Evolutionary conservation across 2,329 filamentous ascomycete genomes (phyloP).

Genomic region (Amylocarpus encephaloides): DNA sequence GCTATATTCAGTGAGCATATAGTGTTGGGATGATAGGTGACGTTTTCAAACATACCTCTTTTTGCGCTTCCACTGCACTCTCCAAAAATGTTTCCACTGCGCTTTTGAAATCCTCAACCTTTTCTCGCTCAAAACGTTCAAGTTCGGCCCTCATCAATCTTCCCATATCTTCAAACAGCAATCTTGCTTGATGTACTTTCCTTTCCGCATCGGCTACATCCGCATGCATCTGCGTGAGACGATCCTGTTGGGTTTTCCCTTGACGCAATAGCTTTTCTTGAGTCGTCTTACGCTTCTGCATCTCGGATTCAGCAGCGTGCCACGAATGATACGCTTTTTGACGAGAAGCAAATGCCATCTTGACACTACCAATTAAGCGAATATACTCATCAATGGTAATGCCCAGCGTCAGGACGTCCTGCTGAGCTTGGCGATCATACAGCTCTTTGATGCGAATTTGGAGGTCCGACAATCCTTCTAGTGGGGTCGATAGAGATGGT

Average conservation of each 20-base stretch:
- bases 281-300: constrained; percentile 79
- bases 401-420: constrained; percentile 90
- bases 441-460: constrained; percentile 92
- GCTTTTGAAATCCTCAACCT: constrained; percentile 98
- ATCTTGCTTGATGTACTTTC: constrained; percentile 80
- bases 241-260: constrained; percentile 92
- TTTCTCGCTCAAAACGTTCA: constrained; percentile 91
- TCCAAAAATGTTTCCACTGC: constrained; percentile 97
- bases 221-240: constrained; percentile 83
- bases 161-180: constrained; percentile 97
- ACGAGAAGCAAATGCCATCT: constrained; percentile 83
- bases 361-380: constrained; percentile 88
- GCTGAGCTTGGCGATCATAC: constrained; percentile 93
- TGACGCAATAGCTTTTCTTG: constrained; percentile 95
- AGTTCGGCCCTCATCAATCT: constrained; percentile 84
- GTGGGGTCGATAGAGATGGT: constrained; percentile 75
- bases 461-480: constrained; percentile 87
- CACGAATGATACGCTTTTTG: constrained; percentile 95
- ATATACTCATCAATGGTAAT: constrained; percentile 99
- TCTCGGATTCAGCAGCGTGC: constrained; percentile 83
- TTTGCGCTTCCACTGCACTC: constrained; percentile 89
- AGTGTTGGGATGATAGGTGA: constrained; percentile 36
- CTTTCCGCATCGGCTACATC: constrained; percentile 94
- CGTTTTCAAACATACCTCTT: constrained; percentile 42
- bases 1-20: constrained; percentile 34